Evolutionary conservation across 768 basidiomycete species (phyloP), one percentile per base, ranked within the genome.

Genomic region (Podaxis carcinomalis): DNA sequence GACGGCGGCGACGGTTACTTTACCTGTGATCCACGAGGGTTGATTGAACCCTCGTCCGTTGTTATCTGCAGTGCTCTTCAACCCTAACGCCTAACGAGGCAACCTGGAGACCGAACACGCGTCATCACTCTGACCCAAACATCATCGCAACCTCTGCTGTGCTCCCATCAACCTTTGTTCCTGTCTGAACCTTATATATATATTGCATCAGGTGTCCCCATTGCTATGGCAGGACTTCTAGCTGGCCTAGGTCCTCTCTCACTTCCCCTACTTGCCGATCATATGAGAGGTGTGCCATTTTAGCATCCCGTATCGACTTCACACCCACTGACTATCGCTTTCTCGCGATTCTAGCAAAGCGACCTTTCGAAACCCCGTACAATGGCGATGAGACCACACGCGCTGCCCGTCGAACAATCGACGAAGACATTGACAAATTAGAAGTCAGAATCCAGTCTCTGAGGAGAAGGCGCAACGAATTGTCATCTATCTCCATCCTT

Each of bases 401-500:
- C 39, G 66, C 66, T 39, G 66, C 70, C n/a, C 72, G 70, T 46
- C 61, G 59, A 19, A 65, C 69, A 21, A 75, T 81, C 40, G 79
- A 81, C 66, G 65, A 68, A 37, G 74, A 79, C 49, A 72, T 80
- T 32, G 61, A 60, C 7, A 56, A 66, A 50, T 67, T 75, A n/a
- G 68, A 73, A 60, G 69, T 71, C 28, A 64, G 72, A 16, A 74
- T 79, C n/a, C 67, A 72, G 56, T 47, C 62, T 0, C 65, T 80
- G 35, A 77, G 72, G 61, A 68, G 68, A 21, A 71, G 67, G 27
- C 73, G 78, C 28, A 81, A 81, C 63, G 39, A 62, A 3, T 64
- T 77, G 2, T 69, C 78, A 3, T 71, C 74, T 36, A 72, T 80
- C 25, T 74, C 74, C 2, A 62, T 62, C 19, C 72, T 81, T n/a